Evolutionary conservation across 2,329 filamentous ascomycete genomes (phyloP).

Genomic region (Fusarium kyushuense): DNA sequence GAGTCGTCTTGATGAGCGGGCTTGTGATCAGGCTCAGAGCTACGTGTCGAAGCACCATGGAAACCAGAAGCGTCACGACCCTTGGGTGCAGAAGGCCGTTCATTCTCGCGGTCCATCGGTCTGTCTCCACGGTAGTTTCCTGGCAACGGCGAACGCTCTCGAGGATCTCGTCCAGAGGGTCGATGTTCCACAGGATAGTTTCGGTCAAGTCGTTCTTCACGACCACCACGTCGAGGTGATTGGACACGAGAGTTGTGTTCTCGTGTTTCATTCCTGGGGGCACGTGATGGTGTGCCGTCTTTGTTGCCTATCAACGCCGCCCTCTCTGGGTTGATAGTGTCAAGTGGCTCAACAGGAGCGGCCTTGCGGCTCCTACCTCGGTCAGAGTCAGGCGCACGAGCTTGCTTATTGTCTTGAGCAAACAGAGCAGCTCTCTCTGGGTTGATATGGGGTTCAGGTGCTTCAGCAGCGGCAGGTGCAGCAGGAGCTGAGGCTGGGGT

Average conservation of each 20-base stretch:
- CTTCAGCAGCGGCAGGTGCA: conserved; percentile 41
- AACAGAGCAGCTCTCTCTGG: conserved; percentile 67
- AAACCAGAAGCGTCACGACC: conserved; percentile 56
- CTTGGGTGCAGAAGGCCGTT: conserved; percentile 53
- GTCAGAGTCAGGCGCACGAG: conserved; percentile 50
- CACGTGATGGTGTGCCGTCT: conserved; percentile 53
- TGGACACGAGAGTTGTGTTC: conserved; percentile 57
- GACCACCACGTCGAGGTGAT: conserved; percentile 62
- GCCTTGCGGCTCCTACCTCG: conserved; percentile 48
- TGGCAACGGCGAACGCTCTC: conserved; percentile 51
- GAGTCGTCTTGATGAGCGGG: conserved; percentile 69
- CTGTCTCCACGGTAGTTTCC: conserved; percentile 52
- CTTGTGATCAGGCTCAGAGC: conserved; percentile 63
- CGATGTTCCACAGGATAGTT: conserved; percentile 54
- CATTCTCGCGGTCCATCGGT: conserved; percentile 56
- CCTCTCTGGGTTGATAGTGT: conserved; percentile 62
- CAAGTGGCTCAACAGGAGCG: conserved; percentile 49
- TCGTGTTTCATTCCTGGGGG: conserved; percentile 59
- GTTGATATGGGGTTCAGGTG: conserved; percentile 64
- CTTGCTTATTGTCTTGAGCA: conserved; percentile 51
- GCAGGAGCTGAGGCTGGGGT: conserved; percentile 47
- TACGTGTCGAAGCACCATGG: conserved; percentile 53
- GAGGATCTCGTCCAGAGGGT: conserved; percentile 48
- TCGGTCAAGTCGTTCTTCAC: conserved; percentile 63
- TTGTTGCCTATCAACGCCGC: conserved; percentile 59